phyloP scores from a whole-genome alignment of 1,284 basidiomycete genomes.

The Malassezia sympodialis region DNA sequence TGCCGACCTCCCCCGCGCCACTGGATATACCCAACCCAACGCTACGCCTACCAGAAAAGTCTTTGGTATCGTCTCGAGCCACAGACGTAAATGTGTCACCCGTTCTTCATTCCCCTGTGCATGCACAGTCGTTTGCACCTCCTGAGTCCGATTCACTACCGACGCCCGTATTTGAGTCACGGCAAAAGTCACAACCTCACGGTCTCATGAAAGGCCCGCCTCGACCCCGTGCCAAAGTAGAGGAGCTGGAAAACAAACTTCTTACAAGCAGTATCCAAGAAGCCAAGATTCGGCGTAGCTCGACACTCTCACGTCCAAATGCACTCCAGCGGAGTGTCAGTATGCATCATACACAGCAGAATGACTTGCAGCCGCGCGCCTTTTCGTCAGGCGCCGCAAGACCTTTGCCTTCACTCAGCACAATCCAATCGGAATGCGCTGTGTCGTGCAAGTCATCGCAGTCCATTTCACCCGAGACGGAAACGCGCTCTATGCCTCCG shows the following conservation, averaged over 20 bases:
- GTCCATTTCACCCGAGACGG: neutral
- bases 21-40: slow-evolving; percentile 43
- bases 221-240: slow-evolving; percentile 35
- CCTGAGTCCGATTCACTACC: slow-evolving; percentile 17
- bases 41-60: slow-evolving; percentile 36
- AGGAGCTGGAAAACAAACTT: slow-evolving; percentile 32
- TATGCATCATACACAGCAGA: neutral
- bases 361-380: neutral
- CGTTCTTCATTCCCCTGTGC: slow-evolving; percentile 3
- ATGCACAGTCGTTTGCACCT: neutral
- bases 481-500: neutral
- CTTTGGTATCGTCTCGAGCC: slow-evolving; percentile 34
- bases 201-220: slow-evolving; percentile 42
- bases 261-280: neutral
- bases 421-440: neutral
- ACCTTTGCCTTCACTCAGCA: slow-evolving; percentile 4
- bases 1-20: neutral
- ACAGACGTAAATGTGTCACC: slow-evolving; percentile 19
- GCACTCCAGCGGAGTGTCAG: slow-evolving; percentile 8
- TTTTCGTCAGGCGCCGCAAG: neutral
- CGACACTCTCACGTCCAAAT: neutral
- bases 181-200: slow-evolving; percentile 40
- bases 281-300: neutral
- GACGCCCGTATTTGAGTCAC: slow-evolving; percentile 46
- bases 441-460: neutral